phyloP scores from a whole-genome alignment of 2,329 filamentous ascomycete genomes.

The Calonectria honghensis region DNA sequence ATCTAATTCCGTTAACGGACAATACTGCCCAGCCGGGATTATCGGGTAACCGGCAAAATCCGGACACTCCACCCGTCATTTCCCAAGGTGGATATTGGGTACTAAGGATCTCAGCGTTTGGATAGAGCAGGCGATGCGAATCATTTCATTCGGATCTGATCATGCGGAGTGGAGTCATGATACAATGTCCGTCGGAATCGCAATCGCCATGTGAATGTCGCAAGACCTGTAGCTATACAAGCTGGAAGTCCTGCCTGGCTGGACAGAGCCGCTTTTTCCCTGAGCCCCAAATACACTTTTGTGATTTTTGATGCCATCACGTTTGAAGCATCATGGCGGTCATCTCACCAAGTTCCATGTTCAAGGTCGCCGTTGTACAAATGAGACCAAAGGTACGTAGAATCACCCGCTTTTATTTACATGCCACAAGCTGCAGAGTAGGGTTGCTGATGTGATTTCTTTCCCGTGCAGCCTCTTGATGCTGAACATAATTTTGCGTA shows the following conservation, averaged over 20 bases:
- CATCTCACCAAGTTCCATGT: slow-evolving; percentile 29
- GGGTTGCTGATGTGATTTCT: slow-evolving; percentile 22
- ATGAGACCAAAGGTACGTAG: slow-evolving; percentile 48
- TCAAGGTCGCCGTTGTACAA: slow-evolving; percentile 50
- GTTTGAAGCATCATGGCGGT: slow-evolving; percentile 36
- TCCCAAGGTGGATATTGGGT: slow-evolving; percentile 38
- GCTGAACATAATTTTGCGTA: slow-evolving; percentile 47
- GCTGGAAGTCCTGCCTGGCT: not conserved
- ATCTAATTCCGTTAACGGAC: not conserved
- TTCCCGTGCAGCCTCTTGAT: slow-evolving; percentile 45
- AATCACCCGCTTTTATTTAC: not conserved
- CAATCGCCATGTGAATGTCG: not conserved
- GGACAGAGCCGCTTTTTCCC: not conserved
- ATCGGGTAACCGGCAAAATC: slow-evolving; percentile 5
- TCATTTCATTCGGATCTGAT: slow-evolving; percentile 15
- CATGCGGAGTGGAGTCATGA: not conserved
- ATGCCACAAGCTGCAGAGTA: not conserved
- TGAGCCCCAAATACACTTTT: not conserved
- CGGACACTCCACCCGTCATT: slow-evolving; percentile 12
- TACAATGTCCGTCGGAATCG: slow-evolving; percentile 4
- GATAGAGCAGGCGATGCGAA: slow-evolving; percentile 23
- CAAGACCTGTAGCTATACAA: slow-evolving; percentile 8
- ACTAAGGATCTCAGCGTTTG: slow-evolving; percentile 43
- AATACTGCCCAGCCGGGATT: not conserved
- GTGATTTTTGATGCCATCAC: not conserved